Percentiles rank a stretch among this genome's conserved stretches.
Evolutionary conservation across 2,329 filamentous ascomycete species (phyloP).

Genomic region (Aspergillus amoenus): DNA sequence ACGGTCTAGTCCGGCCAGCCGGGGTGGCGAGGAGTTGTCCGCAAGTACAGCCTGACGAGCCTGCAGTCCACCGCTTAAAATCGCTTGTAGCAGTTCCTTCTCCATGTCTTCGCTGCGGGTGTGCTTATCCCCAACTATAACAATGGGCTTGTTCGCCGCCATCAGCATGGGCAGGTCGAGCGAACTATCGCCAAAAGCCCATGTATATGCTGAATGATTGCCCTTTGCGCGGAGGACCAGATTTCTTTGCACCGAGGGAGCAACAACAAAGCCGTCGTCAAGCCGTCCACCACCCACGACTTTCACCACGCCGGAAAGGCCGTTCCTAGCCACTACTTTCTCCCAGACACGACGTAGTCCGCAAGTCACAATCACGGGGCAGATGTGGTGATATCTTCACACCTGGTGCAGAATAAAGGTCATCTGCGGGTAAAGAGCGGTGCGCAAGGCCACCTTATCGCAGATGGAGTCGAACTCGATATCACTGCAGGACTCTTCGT

Average conservation of each 20-base stretch:
- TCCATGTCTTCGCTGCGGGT: constrained; percentile 57
- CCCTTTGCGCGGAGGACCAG: constrained; percentile 46
- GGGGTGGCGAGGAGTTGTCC: constrained; percentile 30
- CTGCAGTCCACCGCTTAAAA: constrained; percentile 41
- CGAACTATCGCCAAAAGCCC: constrained; percentile 61
- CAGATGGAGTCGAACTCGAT: constrained; percentile 49
- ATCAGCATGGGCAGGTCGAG: constrained; percentile 60
- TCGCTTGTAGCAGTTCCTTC: constrained; percentile 39
- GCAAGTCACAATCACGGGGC: constrained; percentile 55
- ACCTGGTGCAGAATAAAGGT: constrained; percentile 41
- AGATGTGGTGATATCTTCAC: constrained; percentile 36
- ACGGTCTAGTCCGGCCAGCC: constrained; percentile 37
- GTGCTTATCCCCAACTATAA: constrained; percentile 54
- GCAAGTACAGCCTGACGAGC: constrained; percentile 53
- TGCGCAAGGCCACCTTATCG: constrained; percentile 40
- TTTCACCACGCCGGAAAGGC: constrained; percentile 43
- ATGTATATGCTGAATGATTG: constrained; percentile 43
- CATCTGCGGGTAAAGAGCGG: constrained; percentile 52
- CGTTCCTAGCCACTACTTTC: constrained; percentile 47
- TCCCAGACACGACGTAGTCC: constrained; percentile 58
- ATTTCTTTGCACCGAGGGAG: constrained; percentile 49
- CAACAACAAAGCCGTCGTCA: constrained; percentile 52
- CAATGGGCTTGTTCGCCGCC: constrained; percentile 53
- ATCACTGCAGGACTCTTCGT: constrained; percentile 47
- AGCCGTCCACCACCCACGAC: constrained; percentile 56